These are phyloP conservation scores for Metschnikowia cubensis DNA, from an alignment of 805 yeast species.

Conservation along the genomic window DNA sequence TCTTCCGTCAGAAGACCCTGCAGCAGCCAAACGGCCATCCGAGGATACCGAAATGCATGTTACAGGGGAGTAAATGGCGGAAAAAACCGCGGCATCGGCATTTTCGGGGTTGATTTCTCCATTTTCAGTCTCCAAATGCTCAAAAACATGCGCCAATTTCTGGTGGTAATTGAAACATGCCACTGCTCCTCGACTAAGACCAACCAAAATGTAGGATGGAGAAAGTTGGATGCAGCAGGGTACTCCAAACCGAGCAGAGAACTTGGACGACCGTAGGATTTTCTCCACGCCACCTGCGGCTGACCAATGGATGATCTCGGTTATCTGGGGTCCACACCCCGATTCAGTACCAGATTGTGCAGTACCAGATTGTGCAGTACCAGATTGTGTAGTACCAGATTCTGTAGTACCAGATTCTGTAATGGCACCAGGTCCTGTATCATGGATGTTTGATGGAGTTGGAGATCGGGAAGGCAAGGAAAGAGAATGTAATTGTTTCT, in stretches of 20 bases:
- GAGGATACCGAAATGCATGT: conserved; percentile 50
- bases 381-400: too few species aligned
- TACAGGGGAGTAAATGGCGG: too few species aligned
- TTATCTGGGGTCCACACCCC: neutral
- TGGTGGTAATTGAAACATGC: conserved; percentile 70
- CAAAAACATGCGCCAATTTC: conserved; percentile 42
- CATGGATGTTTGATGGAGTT: too few species aligned
- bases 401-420: too few species aligned
- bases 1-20: conserved; percentile 64
- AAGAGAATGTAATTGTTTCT: neutral
- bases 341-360: too few species aligned
- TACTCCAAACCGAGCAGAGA: conserved; percentile 22
- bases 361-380: too few species aligned
- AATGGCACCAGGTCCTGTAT: too few species aligned
- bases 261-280: conserved; percentile 21
- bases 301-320: conserved; percentile 25
- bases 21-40: conserved; percentile 67
- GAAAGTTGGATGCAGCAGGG: conserved; percentile 24
- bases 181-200: conserved; percentile 65
- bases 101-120: neutral
- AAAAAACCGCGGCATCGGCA: neutral
- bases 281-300: conserved; percentile 20
- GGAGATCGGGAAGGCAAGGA: neutral
- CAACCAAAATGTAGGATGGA: conserved; percentile 49
- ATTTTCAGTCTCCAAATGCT: neutral